Evolutionary conservation across 768 basidiomycete genomes (phyloP), one percentile per base, ranked within the genome.

Genomic region (Mycena galericulata): DNA sequence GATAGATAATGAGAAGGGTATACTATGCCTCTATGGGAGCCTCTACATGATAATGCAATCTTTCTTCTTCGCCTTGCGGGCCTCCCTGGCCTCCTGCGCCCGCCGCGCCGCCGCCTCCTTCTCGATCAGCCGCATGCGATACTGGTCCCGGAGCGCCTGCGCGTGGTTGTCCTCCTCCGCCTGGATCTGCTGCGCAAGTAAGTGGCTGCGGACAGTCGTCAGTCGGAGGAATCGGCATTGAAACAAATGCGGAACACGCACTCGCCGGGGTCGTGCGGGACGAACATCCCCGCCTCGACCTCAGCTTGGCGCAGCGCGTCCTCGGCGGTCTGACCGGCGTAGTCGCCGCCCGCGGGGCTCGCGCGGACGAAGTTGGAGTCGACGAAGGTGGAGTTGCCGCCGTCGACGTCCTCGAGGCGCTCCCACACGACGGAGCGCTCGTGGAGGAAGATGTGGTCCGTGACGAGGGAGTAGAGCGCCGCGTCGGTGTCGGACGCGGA

Each of bases 351-450:
- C 0, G 86, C 88, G 1, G 94, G 93, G 47, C 82, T 88, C 10
- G 92, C 82, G 14, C 77, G 82, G 38, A 85, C 77, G 65, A 97
- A 92, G 50, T 88, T 80, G 0, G 89, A 86, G 75, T 96, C 95
- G 24, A 92, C 92, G 74, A 96, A 97, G 7, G 87, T 86, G 32
- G 92, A 89, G 69, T 84, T 90, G 2, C 88, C 85, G 1, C 94
- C 94, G 67, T 97, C 95, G 32, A 96, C 86, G 74, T 97, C 96
- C 72, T 93, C 94, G 30, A 98, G 80, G 22, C 91, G 88, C 79
- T 98, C 96, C 96, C 96, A 98, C 4, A 96, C 92, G 27, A 97
- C 88, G 20, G 88, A 88, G 0, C 89, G 83, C 76, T 97, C 96
- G 63, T 88, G 78, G 3, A 90, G 79, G 77, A 98, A 96, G 20